A percentile compares a stretch with the other conserved stretches of the same genome.
Conservation (phyloP, 2,329 filamentous ascomycete species). For the Massarina eburnea region DNA sequence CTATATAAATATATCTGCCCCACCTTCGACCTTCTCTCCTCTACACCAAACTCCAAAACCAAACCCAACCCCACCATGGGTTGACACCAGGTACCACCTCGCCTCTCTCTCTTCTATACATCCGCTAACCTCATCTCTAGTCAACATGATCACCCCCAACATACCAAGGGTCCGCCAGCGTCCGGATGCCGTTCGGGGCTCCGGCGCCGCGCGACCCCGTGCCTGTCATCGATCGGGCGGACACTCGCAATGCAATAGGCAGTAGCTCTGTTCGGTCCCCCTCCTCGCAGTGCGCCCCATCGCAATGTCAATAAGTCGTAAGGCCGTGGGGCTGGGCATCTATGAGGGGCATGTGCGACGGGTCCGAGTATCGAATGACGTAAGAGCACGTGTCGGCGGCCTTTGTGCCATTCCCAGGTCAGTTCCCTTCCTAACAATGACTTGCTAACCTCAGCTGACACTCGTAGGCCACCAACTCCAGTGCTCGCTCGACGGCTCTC, state of each 20-base stretch:
- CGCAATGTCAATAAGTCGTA: neutral
- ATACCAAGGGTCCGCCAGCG: neutral
- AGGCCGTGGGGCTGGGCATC: neutral
- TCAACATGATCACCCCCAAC: neutral
- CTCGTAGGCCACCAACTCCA: neutral
- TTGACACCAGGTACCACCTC: neutral
- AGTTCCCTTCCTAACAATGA: neutral
- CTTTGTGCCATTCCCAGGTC: neutral
- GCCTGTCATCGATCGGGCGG: neutral
- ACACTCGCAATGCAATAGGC: neutral
- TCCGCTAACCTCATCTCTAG: neutral
- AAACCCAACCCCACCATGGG: neutral
- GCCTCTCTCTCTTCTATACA: neutral
- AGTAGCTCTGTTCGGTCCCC: neutral
- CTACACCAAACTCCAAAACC: neutral
- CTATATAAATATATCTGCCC: neutral
- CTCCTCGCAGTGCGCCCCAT: neutral
- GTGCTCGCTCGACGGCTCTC: too few species aligned
- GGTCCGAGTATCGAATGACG: neutral
- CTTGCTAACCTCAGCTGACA: neutral
- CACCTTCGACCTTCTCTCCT: neutral
- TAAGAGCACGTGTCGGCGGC: neutral
- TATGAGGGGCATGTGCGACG: neutral
- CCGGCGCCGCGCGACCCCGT: neutral
- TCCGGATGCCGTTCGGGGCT: neutral